Conservation (phyloP, 352 stramenopile genomes). For the Globisporangium nagaii region DNA sequence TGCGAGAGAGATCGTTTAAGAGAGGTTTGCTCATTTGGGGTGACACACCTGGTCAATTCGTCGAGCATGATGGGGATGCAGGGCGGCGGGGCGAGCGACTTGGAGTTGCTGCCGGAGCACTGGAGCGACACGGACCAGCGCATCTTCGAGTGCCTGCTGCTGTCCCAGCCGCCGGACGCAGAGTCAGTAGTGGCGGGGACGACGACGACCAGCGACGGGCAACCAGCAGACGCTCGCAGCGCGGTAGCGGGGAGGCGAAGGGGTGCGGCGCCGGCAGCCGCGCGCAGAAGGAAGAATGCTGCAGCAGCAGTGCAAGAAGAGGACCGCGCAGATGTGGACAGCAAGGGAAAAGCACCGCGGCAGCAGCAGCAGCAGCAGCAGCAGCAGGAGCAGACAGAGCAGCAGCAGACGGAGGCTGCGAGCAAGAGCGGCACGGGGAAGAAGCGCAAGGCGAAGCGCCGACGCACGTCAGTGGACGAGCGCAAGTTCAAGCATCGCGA, state of each 20-base stretch:
- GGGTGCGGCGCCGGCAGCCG: neutral
- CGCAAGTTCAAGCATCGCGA: conserved; percentile 47
- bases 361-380: neutral
- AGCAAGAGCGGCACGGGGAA: conserved; percentile 15
- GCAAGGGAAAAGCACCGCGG: neutral
- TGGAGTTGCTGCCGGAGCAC: neutral
- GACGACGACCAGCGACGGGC: neutral
- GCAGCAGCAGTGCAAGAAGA: neutral
- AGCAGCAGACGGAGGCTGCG: neutral
- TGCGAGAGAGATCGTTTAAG: no score
- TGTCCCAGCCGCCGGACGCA: conserved; percentile 4
- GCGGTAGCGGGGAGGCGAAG: neutral
- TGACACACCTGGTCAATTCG: no score
- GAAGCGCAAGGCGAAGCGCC: conserved; percentile 14
- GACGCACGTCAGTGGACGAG: conserved; percentile 27
- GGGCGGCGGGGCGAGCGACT: neutral
- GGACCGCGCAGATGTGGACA: neutral
- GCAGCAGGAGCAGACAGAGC: neutral
- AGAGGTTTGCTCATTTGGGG: no score
- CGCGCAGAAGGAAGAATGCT: neutral
- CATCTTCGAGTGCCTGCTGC: conserved; percentile 27
- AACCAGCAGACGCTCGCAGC: neutral
- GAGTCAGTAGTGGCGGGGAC: neutral
- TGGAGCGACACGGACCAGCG: conserved; percentile 4
- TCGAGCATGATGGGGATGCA: no score